Base-by-base conservation (phyloP, 257 asterid species). In the Handroanthus guayacan region DNA sequence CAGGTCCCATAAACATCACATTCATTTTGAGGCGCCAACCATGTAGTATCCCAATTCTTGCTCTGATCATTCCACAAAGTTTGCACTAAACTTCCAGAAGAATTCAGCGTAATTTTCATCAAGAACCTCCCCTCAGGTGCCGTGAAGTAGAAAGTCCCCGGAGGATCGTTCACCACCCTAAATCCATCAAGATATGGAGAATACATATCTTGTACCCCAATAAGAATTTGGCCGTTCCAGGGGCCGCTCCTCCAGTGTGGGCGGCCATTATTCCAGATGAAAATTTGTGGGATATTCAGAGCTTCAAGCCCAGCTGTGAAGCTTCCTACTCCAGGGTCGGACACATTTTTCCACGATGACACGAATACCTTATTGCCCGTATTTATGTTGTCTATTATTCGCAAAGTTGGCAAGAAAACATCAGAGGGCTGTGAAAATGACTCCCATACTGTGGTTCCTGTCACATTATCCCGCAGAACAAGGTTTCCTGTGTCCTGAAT, bases 161-260 rank as follows among this genome's bases (percentile, higher is more conserved):
- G 5, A 0, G n/a, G 31, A 64, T 80, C 75, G 6, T 79, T 60
- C 37, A 17, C 80, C 62, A 87, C 83, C 1, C 51, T 85, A 71
- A 85, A 85, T 3, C 86, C 92, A 9, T 82, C 86, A n/a, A 75
- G 77, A 47, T 79, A 82, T 2, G 86, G 87, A 2, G 86, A 80
- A 20, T 89, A 83, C 90, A 87, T 87, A 14, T 76, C 82, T 72
- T 77, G 91, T 0, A 89, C 86, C 0, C 91, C 94, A 5, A 89
- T 82, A 1, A 87, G 83, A 45, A 87, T 87, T 76, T 79, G 77
- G 5, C 89, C 90, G 75, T 89, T 89, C 94, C 94, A 89, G 6
- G 87, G 91, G 36, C 94, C 93, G 75, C 88, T 86, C 77, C 86
- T 44, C 89, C 88, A 86, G 77, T 75, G 65, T 9, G 87, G 86